Evolutionary conservation across 768 basidiomycete species (phyloP).

Genomic region (Amanita pallidorosea): DNA sequence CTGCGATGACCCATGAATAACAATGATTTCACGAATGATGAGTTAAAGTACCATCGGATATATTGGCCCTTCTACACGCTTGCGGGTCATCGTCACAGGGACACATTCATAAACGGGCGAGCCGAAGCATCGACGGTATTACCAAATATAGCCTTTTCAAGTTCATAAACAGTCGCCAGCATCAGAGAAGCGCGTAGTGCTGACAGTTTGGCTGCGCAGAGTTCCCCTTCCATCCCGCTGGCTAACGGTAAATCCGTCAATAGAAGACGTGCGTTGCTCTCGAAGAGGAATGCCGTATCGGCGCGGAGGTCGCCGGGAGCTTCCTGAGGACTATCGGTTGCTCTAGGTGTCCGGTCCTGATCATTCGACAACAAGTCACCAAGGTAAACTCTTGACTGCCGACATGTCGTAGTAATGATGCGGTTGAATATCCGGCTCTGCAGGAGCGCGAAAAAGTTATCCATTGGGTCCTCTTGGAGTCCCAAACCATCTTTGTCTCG

Average conservation of each 20-base stretch:
- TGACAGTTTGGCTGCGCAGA: neutral
- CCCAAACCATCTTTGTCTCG: neutral
- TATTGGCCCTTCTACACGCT: conserved; percentile 1
- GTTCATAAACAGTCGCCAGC: conserved; percentile 26
- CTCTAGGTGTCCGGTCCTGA: neutral
- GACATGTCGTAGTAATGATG: neutral
- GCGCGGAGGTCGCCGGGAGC: neutral
- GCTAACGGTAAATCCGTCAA: neutral
- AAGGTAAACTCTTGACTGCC: neutral
- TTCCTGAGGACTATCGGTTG: neutral
- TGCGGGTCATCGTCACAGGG: neutral
- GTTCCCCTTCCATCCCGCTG: neutral
- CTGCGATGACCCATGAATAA: neutral
- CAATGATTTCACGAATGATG: neutral
- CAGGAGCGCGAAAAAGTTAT: neutral
- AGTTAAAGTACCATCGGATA: neutral
- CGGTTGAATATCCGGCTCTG: conserved; percentile 1
- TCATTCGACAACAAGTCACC: conserved; percentile 3
- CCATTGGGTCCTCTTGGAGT: neutral
- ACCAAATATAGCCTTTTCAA: conserved; percentile 19
- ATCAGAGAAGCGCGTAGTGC: conserved; percentile 19
- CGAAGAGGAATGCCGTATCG: conserved; percentile 17
- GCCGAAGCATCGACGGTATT: neutral
- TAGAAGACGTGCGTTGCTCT: conserved; percentile 11
- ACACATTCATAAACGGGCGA: neutral